These are phyloP conservation scores for Polytrichum formosum DNA, from an alignment of 225 moss, liverwort and hornwort genomes.

Conservation along the genomic window DNA sequence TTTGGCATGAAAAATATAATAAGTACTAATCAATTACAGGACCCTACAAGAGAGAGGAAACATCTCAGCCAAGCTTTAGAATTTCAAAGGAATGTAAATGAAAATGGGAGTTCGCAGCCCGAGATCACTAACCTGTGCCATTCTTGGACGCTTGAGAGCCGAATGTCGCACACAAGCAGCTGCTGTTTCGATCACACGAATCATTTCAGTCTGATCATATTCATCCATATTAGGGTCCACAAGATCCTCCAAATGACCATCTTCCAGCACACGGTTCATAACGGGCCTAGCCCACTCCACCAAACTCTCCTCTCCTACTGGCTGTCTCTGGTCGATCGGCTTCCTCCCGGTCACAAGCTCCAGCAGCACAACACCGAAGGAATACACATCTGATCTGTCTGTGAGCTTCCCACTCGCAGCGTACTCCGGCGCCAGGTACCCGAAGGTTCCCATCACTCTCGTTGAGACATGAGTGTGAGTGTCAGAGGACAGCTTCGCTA, in stretches of 20 bases:
- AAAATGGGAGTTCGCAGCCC: no score
- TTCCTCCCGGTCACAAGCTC: conserved; percentile 75
- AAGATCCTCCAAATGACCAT: conserved; percentile 50
- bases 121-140: conserved; percentile 52
- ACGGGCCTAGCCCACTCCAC: conserved; percentile 80
- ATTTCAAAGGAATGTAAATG: no score
- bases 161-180: conserved; percentile 79
- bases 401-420: conserved; percentile 80
- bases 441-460: conserved; percentile 86
- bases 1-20: no score
- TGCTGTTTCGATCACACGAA: conserved; percentile 67
- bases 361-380: conserved; percentile 78
- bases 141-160: conserved; percentile 70
- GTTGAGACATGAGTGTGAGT: conserved; percentile 77
- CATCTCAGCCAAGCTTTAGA: no score
- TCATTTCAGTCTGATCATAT: conserved; percentile 64
- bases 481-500: conserved; percentile 73
- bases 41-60: no score
- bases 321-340: conserved; percentile 63
- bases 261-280: conserved; percentile 58
- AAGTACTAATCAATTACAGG: no score
- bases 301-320: conserved; percentile 70
- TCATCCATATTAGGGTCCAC: conserved; percentile 59
- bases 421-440: conserved; percentile 79
- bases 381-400: conserved; percentile 77